These are phyloP conservation scores for Coprinopsis strossmayeri DNA, from an alignment of 768 basidiomycete species.

Conservation along the genomic window DNA sequence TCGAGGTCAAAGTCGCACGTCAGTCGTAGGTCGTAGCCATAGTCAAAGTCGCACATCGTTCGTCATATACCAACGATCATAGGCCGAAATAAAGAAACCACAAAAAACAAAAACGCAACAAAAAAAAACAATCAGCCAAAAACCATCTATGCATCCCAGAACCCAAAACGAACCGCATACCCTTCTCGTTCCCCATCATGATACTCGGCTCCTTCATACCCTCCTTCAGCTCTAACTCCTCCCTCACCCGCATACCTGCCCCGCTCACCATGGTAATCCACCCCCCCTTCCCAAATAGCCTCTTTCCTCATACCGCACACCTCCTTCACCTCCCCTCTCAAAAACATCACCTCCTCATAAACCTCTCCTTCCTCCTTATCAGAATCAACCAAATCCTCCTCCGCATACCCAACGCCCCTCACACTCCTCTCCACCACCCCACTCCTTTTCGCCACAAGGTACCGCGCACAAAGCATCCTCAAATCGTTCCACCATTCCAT, in stretches of 20 bases:
- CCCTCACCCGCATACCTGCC: not conserved
- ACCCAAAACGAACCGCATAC: too few relatives aligned
- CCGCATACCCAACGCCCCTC: conserved; percentile 79
- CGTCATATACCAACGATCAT: too few relatives aligned
- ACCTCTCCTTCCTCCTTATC: conserved; percentile 52
- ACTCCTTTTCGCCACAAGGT: conserved; percentile 87
- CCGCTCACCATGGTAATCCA: not conserved
- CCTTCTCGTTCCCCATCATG: not conserved
- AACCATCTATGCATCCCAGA: too few relatives aligned
- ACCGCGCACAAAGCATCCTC: conserved; percentile 87
- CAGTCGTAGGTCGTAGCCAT: too few relatives aligned
- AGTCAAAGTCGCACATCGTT: too few relatives aligned
- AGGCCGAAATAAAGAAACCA: too few relatives aligned
- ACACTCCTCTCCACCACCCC: conserved; percentile 94
- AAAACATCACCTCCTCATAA: conserved; percentile 57
- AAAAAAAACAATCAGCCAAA: too few relatives aligned
- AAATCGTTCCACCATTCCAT: conserved; percentile 99
- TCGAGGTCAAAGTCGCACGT: too few relatives aligned
- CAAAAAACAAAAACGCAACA: too few relatives aligned
- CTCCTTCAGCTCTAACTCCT: not conserved
- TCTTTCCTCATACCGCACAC: conserved; percentile 28
- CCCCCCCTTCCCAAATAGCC: too few relatives aligned
- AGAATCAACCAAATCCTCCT: conserved; percentile 25
- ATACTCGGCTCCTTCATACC: not conserved
- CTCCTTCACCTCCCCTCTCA: conserved; percentile 28